A percentile compares a stretch with the other conserved stretches of the same genome.
Evolutionary conservation across 2,329 filamentous ascomycete genomes (phyloP).

Genomic region (Zymoseptoria crescenta): DNA sequence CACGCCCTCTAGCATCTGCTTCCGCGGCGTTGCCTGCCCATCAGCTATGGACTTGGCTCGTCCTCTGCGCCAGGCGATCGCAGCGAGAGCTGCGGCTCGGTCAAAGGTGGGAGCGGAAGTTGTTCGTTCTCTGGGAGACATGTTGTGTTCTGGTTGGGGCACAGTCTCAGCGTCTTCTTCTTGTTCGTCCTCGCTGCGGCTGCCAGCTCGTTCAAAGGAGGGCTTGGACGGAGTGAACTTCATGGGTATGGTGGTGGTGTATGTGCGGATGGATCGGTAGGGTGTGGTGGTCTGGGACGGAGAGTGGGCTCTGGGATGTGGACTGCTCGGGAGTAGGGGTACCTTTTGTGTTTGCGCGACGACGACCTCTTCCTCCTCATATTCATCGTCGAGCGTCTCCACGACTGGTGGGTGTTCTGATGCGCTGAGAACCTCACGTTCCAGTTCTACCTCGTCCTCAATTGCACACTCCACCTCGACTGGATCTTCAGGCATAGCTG

Average conservation of each 20-base stretch:
- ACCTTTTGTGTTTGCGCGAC: slow-evolving; percentile 16
- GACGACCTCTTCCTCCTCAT: slow-evolving; percentile 14
- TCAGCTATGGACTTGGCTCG: slow-evolving; percentile 61
- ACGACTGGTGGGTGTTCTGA: background rate
- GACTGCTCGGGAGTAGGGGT: slow-evolving; percentile 35
- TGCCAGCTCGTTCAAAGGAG: slow-evolving; percentile 5
- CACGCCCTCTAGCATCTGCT: slow-evolving; percentile 49
- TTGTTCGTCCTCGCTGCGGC: slow-evolving; percentile 8
- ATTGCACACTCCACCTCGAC: slow-evolving; percentile 1
- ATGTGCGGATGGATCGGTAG: slow-evolving; percentile 34
- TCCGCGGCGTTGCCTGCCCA: slow-evolving; percentile 53
- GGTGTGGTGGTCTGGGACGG: slow-evolving; percentile 21
- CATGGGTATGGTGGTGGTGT: slow-evolving; percentile 42
- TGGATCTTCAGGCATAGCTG: background rate
- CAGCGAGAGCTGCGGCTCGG: slow-evolving; percentile 65
- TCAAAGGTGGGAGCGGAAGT: slow-evolving; percentile 31
- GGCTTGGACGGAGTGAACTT: slow-evolving; percentile 37
- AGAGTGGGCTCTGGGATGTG: slow-evolving; percentile 8
- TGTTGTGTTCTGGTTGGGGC: background rate
- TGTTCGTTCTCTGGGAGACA: slow-evolving; percentile 7
- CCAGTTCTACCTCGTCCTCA: slow-evolving; percentile 8
- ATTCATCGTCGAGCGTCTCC: slow-evolving; percentile 8
- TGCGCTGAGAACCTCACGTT: background rate
- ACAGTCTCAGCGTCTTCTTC: background rate
- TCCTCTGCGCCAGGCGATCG: slow-evolving; percentile 65